A percentile compares a stretch with the other conserved stretches of the same genome.
These are phyloP conservation scores for Scheffersomyces lignicola DNA, from an alignment of 1,139 yeast genomes.

Conservation along the genomic window DNA sequence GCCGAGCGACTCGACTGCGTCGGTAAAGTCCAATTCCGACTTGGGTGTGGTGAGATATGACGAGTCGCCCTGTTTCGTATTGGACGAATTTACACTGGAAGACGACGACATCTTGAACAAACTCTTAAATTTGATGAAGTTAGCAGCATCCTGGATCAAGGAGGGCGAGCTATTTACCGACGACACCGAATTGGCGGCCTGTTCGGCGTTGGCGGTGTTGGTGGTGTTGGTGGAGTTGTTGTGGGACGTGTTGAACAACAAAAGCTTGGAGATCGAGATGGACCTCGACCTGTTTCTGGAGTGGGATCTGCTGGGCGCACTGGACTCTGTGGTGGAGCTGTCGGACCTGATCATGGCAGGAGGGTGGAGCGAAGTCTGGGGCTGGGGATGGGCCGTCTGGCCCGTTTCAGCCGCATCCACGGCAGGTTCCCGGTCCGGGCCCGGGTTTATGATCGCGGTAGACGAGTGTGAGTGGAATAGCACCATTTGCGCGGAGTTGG, in stretches of 20 bases:
- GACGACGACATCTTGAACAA: slow-evolving; percentile 12
- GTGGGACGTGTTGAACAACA: too few relatives aligned
- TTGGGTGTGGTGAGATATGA: not conserved
- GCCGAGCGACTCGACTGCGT: not conserved
- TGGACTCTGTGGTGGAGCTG: slow-evolving; percentile 2
- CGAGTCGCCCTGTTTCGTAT: not conserved
- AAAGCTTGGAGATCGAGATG: slow-evolving; percentile 19
- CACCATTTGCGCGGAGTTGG: too few relatives aligned
- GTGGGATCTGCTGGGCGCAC: slow-evolving; percentile 9
- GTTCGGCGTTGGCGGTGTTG: slow-evolving; percentile 7
- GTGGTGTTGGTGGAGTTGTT: slow-evolving; percentile 4
- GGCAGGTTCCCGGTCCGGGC: not conserved
- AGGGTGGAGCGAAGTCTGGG: slow-evolving; percentile 3
- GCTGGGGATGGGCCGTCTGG: slow-evolving; percentile 3
- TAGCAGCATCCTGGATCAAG: slow-evolving; percentile 7
- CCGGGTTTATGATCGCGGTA: not conserved
- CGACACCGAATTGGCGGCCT: slow-evolving; percentile 4
- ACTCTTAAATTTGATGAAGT: slow-evolving; percentile 11
- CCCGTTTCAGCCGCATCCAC: not conserved
- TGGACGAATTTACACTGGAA: slow-evolving; percentile 6
- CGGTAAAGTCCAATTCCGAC: not conserved
- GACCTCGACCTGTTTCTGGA: slow-evolving; percentile 17
- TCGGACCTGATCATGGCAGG: slow-evolving; percentile 3
- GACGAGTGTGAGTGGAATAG: not conserved
- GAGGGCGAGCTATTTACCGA: slow-evolving; percentile 12